These are phyloP conservation scores for Chiua sp. DNA, from an alignment of 1,284 basidiomycete genomes.

Conservation along the genomic window DNA sequence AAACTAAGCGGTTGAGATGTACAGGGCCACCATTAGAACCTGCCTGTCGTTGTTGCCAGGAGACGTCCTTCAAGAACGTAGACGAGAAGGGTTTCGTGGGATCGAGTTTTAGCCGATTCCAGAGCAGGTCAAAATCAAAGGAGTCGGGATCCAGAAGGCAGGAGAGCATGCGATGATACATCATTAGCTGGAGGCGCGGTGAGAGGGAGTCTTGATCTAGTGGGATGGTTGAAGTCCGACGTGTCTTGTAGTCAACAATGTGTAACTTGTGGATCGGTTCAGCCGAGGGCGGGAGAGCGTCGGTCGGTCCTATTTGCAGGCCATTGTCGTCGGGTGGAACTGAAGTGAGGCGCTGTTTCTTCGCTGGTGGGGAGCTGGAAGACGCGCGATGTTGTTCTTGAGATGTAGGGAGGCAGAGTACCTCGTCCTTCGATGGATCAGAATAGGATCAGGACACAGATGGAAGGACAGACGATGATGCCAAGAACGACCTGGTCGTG, in stretches of 20 bases:
- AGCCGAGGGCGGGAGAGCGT: not conserved
- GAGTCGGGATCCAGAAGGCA: constrained; percentile 50
- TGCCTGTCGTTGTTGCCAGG: constrained; percentile 44
- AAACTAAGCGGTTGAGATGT: constrained; percentile 38
- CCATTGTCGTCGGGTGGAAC: too few relatives aligned
- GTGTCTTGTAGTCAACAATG: constrained; percentile 82
- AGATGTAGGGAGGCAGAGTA: constrained; percentile 7
- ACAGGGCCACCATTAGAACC: constrained; percentile 20
- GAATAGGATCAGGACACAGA: not conserved
- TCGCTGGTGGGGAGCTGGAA: constrained; percentile 12
- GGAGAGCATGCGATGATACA: constrained; percentile 78
- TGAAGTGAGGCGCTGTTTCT: constrained; percentile 20
- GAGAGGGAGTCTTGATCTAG: constrained; percentile 63
- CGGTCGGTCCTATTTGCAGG: too few relatives aligned
- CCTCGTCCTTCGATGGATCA: constrained; percentile 48
- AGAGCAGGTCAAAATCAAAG: constrained; percentile 62
- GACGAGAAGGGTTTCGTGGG: constrained; percentile 55
- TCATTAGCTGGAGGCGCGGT: constrained; percentile 83
- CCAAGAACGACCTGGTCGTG: constrained; percentile 63
- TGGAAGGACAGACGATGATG: constrained; percentile 58
- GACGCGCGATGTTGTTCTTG: not conserved
- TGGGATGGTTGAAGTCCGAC: constrained; percentile 60
- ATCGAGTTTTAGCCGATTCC: constrained; percentile 56
- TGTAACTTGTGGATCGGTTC: constrained; percentile 44
- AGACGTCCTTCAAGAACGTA: constrained; percentile 58